phyloP scores from a whole-genome alignment of 768 basidiomycete genomes.

The Asterophora parasitica region DNA sequence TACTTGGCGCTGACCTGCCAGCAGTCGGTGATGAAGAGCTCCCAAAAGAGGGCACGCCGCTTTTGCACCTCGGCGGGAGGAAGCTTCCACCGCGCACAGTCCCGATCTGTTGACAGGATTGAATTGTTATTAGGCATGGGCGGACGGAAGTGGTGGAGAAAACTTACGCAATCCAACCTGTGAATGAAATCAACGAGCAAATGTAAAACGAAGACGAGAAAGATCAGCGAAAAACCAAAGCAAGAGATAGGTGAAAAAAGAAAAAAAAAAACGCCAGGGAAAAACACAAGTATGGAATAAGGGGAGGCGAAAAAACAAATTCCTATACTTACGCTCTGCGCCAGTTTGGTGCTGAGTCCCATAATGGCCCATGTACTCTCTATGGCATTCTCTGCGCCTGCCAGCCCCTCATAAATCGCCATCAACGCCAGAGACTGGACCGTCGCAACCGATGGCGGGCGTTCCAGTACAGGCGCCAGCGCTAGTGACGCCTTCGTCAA shows the following conservation, averaged over 20 bases:
- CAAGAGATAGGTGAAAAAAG: slow-evolving; percentile 3
- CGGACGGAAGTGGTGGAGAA: not conserved
- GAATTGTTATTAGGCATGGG: slow-evolving; percentile 4
- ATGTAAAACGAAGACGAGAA: not conserved
- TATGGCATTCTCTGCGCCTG: slow-evolving; percentile 64
- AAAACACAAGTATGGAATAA: not conserved
- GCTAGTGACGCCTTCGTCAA: slow-evolving; percentile 62
- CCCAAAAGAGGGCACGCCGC: slow-evolving; percentile 68
- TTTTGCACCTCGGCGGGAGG: slow-evolving; percentile 62
- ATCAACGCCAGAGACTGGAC: slow-evolving; percentile 64
- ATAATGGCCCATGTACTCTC: slow-evolving; percentile 65
- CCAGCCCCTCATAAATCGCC: slow-evolving; percentile 67
- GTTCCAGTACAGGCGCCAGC: slow-evolving; percentile 63
- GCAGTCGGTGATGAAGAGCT: slow-evolving; percentile 67
- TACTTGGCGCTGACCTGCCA: slow-evolving; percentile 51
- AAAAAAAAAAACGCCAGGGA: slow-evolving; percentile 5
- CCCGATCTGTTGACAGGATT: slow-evolving; percentile 52
- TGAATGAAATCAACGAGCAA: slow-evolving; percentile 20
- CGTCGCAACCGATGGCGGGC: slow-evolving; percentile 67
- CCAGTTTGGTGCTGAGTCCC: slow-evolving; percentile 59
- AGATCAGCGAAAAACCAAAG: not conserved
- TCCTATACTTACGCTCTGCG: slow-evolving; percentile 55
- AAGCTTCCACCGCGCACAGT: slow-evolving; percentile 67
- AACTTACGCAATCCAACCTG: slow-evolving; percentile 67
- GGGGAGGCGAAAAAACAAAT: not conserved